These are phyloP conservation scores for Phytophthora macrochlamydospora DNA, from an alignment of 352 stramenopile genomes.

Conservation along the genomic window DNA sequence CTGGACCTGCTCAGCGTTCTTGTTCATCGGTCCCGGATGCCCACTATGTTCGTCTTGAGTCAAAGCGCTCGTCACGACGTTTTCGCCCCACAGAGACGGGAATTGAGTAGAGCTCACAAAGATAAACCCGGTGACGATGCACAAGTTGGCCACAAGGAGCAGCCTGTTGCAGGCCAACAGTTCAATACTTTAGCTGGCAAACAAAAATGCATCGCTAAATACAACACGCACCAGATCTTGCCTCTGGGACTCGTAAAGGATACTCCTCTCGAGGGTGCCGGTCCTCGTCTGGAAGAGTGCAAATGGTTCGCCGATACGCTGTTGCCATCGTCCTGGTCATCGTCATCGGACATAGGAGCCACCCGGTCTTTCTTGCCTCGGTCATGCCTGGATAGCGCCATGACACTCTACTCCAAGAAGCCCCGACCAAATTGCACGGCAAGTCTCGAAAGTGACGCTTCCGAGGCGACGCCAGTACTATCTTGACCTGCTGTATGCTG, in stretches of 20 bases:
- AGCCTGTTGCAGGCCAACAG: conserved; percentile 22
- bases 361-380: conserved; percentile 24
- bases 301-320: not conserved
- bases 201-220: too few relatives aligned
- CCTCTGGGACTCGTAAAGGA: conserved; percentile 30
- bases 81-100: conserved; percentile 35
- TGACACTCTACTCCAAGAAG: conserved; percentile 7
- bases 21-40: conserved; percentile 14
- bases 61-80: conserved; percentile 42
- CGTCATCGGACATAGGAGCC: conserved; percentile 25
- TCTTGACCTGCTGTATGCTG: too few relatives aligned
- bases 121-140: conserved; percentile 53
- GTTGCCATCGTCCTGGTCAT: conserved; percentile 2
- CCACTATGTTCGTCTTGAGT: conserved; percentile 30
- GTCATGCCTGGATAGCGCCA: conserved; percentile 23
- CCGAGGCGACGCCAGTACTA: not conserved
- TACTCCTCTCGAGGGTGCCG: conserved; percentile 16
- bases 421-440: conserved; percentile 4
- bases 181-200: too few relatives aligned
- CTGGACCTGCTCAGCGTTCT: conserved; percentile 12
- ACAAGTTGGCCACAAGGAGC: conserved; percentile 56
- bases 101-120: conserved; percentile 62
- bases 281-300: not conserved
- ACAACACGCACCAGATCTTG: conserved; percentile 31
- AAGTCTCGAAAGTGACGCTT: conserved; percentile 20